Evolutionary conservation across 2,329 filamentous ascomycete species (phyloP), one percentile per base, ranked within the genome.

Genomic region (Trichoderma atrobrunneum): DNA sequence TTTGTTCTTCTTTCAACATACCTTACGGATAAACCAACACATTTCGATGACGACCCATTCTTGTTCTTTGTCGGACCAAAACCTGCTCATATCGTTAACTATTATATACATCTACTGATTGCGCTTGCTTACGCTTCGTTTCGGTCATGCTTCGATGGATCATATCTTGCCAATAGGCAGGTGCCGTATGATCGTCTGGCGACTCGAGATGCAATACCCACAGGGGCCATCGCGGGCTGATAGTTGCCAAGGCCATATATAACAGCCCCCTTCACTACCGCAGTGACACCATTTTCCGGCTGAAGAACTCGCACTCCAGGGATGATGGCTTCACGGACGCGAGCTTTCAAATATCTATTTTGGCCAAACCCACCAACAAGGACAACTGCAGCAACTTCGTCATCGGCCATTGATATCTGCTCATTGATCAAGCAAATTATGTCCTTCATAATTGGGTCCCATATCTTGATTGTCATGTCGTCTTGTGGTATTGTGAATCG

Each of bases 391-490:
- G 80, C 76, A 12, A 82, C 76, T 12, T 79, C 77, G 24, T 76
- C 75, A 18, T 78, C 80, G 4, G 79, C 81, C 80, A 82, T 80
- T 14, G 76, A 75, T 32, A 82, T 79, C 68, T 82, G 81, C 62
- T 82, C 84, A 51, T 82, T 80, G 61, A 86, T 81, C 5, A 84
- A 80, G 3, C 81, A 81, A 3, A 82, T 77, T n/a, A 83, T 79
- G 24, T 84, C 78, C 80, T 79, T 87, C 80, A 75, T 84, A 75
- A 82, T 82, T 6, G 81, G 81, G 5, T 80, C 79, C 70, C 82
- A 81, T 14, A 82, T 80, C 88, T 76, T 84, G 87, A 80, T 91
- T 87, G 76, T 93, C 91, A 81, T 95, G 87, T 56, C 78, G 89
- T 91, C 67, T 79, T 88, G 78, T n/a, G 81, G 69, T 74, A 82